Evolutionary conservation across 352 stramenopile genomes (phyloP).

Genomic region (Phytopythium cucurbitacearum): DNA sequence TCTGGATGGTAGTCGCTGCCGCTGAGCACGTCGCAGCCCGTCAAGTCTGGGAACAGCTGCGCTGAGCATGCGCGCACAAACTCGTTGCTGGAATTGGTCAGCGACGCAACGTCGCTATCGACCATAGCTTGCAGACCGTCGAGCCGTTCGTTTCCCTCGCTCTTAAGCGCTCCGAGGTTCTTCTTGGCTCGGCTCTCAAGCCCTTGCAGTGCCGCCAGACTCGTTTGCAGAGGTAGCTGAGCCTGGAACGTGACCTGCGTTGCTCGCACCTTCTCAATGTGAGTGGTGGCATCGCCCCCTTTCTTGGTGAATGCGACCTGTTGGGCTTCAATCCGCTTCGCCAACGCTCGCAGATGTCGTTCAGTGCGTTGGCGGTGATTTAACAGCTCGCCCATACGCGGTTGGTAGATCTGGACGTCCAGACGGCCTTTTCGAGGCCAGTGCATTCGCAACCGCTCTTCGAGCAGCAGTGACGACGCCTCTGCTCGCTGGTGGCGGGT

Average conservation of each 20-base stretch:
- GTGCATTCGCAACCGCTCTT: slow-evolving; percentile 85
- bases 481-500: slow-evolving; percentile 33
- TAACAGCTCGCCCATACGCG: slow-evolving; percentile 78
- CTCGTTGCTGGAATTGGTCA: slow-evolving; percentile 41
- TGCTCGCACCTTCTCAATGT: slow-evolving; percentile 33
- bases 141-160: slow-evolving; percentile 23
- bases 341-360: slow-evolving; percentile 54
- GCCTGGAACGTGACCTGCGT: slow-evolving; percentile 49
- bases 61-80: slow-evolving; percentile 44
- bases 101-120: slow-evolving; percentile 20
- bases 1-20: slow-evolving; percentile 84
- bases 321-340: slow-evolving; percentile 47
- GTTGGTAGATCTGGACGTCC: slow-evolving; percentile 85
- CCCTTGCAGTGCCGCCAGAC: slow-evolving; percentile 79
- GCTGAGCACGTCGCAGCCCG: slow-evolving; percentile 51
- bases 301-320: slow-evolving; percentile 42
- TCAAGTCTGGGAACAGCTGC: slow-evolving; percentile 62
- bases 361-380: slow-evolving; percentile 73
- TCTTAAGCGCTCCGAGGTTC: slow-evolving; percentile 37
- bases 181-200: slow-evolving; percentile 83
- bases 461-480: slow-evolving; percentile 42
- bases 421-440: slow-evolving; percentile 82
- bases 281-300: slow-evolving; percentile 13
- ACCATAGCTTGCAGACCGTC: slow-evolving; percentile 18
- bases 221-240: slow-evolving; percentile 68